Evolutionary conservation across 1,284 basidiomycete genomes (phyloP).

Genomic region (Cryptococcus wingfieldii): DNA sequence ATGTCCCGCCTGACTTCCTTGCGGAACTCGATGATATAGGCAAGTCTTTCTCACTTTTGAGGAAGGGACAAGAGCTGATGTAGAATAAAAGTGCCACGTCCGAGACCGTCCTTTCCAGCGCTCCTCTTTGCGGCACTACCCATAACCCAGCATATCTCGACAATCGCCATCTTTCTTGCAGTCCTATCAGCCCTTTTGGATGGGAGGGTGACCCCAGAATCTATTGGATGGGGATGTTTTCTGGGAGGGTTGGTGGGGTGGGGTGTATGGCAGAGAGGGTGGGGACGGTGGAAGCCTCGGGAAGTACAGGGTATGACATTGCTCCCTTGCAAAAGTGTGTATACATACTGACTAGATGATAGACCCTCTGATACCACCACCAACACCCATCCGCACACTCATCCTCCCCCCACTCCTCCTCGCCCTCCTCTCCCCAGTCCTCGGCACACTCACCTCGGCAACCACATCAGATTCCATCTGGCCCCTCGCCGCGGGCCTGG

Average conservation of each 20-base stretch:
- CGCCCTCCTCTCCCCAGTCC: conserved; percentile 82
- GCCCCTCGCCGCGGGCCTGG: conserved; percentile 72
- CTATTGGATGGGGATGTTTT: conserved; percentile 67
- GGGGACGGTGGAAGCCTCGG: conserved; percentile 8
- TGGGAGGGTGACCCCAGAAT: conserved; percentile 61
- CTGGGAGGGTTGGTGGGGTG: conserved; percentile 60
- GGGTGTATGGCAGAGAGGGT: conserved; percentile 53
- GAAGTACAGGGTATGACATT: background rate
- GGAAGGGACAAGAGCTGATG: background rate
- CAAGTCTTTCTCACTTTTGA: conserved; percentile 50
- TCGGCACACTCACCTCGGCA: conserved; percentile 86
- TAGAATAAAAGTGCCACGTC: conserved; percentile 23
- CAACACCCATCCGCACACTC: conserved; percentile 47
- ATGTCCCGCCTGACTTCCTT: conserved; percentile 74
- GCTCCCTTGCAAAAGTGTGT: conserved; percentile 2
- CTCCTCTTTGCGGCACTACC: conserved; percentile 69
- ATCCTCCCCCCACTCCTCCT: conserved; percentile 82
- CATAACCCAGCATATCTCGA: conserved; percentile 77
- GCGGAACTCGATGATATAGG: conserved; percentile 71
- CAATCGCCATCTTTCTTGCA: conserved; percentile 74
- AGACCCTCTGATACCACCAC: conserved; percentile 53
- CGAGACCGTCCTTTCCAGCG: conserved; percentile 57
- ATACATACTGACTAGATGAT: background rate
- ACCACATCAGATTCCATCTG: conserved; percentile 96
- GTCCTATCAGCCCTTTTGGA: conserved; percentile 71